Base-by-base conservation (phyloP, 495 filamentous ascomycete species). In the Aspergillus cavernicola region DNA sequence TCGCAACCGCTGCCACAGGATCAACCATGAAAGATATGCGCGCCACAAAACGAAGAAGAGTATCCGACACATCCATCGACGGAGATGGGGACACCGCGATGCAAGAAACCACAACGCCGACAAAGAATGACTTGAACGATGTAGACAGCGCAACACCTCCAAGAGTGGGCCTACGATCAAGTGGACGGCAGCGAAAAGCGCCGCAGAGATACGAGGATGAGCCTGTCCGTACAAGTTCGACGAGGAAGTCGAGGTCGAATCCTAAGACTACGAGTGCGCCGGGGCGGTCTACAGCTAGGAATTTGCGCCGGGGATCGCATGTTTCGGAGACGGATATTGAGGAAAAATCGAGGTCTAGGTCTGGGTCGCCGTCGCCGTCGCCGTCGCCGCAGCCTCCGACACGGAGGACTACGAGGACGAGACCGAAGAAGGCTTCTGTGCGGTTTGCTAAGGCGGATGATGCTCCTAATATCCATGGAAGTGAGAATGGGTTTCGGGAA, bases 141-240 rank as follows among this genome's bases (percentile, higher is more conserved):
- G 50, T 24, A 12, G 41, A 58, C 10, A 52, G 31, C 8, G 60
- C 63, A 20, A 69, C 70, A 0, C 66, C 69, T 13, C 54, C 57
- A 9, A 64, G 53, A 32, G 50, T 43, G 19, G 67, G 67, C 11
- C 39, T 67, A 38, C 62, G 73, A 26, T 62, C 69, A 10, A 77
- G 72, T 52, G 69, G 67, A 29, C 63, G 74, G 33, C 71, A 71
- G 29, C 68, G 74, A 15, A 77, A 69, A 58, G 57, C 66, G 4
- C 74, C 72, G 7, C 60, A 67, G 55, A 60, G 68, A 53, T 73
- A 59, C 19, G 72, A 69, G 32, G 66, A 68, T 8, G 67, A 68
- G 10, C 51, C 50, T 5, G 43, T 24, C 1, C 55, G 39, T 1
- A 66, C 67, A 7, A 59, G 61, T 0, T 56, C 64, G 16, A 29